A percentile compares a stretch with the other conserved stretches of the same genome.
These are phyloP conservation scores for Podila horticola DNA, from an alignment of 192 early-diverging fungal species.

Conservation along the genomic window DNA sequence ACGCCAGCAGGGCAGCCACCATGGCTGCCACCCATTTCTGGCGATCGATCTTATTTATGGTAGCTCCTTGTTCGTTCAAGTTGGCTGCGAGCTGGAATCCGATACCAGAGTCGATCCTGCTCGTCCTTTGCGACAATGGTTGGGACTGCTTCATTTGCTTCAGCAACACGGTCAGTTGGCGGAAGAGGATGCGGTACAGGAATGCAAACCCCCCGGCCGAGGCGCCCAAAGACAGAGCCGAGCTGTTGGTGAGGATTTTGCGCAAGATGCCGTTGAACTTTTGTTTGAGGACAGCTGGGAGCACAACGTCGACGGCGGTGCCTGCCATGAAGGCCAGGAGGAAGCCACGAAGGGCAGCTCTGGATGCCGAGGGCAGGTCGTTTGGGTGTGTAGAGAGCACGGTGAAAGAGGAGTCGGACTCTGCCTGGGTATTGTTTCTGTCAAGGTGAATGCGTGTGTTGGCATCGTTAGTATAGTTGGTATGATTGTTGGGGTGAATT, in stretches of 20 bases:
- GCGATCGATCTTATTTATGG: not conserved
- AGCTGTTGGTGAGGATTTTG: conserved; percentile 3
- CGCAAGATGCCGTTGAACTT: not conserved
- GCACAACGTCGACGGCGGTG: conserved; percentile 11
- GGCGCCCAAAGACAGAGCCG: not conserved
- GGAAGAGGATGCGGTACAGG: conserved; percentile 14
- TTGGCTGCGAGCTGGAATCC: not conserved
- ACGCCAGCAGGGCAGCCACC: conserved; percentile 17
- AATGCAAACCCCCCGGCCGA: conserved; percentile 17
- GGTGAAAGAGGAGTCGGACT: not conserved
- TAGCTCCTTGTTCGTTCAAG: not conserved
- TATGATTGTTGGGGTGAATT: not conserved
- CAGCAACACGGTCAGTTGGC: conserved; percentile 3
- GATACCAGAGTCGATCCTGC: not conserved
- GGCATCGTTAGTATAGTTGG: not conserved
- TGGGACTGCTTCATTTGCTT: not conserved
- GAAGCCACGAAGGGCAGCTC: conserved; percentile 29
- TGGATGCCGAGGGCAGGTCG: conserved; percentile 14
- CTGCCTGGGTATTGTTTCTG: no score
- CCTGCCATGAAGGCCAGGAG: conserved; percentile 8
- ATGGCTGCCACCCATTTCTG: conserved; percentile 12
- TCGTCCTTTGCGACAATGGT: not conserved
- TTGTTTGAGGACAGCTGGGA: conserved; percentile 8
- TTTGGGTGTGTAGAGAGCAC: not conserved
- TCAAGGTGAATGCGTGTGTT: not conserved